A percentile compares a stretch with the other conserved stretches of the same genome.
These are phyloP conservation scores for Miscanthus lutarioriparius DNA, from an alignment of 176 grass and related monocot genomes.

Conservation along the genomic window DNA sequence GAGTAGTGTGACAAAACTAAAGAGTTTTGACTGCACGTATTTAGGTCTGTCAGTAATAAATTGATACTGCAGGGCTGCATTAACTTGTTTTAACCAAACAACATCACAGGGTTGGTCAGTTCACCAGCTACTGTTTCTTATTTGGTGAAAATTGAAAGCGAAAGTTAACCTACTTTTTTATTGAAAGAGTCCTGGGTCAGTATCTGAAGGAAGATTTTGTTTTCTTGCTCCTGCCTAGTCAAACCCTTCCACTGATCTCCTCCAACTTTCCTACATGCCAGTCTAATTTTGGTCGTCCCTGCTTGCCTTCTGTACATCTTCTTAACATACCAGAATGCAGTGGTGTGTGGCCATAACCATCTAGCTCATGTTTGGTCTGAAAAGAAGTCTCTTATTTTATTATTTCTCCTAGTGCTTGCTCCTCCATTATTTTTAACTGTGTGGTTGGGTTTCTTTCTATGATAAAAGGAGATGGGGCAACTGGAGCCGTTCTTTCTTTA, in stretches of 20 bases:
- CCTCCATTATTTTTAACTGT: neutral
- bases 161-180: constrained; percentile 25
- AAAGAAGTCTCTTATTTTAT: neutral
- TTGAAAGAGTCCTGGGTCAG: neutral
- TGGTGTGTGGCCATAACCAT: neutral
- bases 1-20: neutral
- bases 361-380: neutral
- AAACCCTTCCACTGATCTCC: constrained; percentile 13
- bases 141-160: constrained; percentile 32
- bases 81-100: constrained; percentile 2
- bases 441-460: neutral
- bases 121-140: neutral
- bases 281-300: neutral
- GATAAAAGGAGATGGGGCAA: neutral
- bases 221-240: neutral
- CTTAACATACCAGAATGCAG: neutral
- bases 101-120: neutral
- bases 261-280: neutral
- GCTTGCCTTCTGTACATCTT: neutral
- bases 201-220: neutral
- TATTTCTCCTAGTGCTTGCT: constrained; percentile 10
- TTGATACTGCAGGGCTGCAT: neutral
- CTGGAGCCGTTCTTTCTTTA: neutral
- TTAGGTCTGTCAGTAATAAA: neutral
- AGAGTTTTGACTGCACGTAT: neutral